Evolutionary conservation across 768 basidiomycete species (phyloP).

Genomic region (Russula lepida): DNA sequence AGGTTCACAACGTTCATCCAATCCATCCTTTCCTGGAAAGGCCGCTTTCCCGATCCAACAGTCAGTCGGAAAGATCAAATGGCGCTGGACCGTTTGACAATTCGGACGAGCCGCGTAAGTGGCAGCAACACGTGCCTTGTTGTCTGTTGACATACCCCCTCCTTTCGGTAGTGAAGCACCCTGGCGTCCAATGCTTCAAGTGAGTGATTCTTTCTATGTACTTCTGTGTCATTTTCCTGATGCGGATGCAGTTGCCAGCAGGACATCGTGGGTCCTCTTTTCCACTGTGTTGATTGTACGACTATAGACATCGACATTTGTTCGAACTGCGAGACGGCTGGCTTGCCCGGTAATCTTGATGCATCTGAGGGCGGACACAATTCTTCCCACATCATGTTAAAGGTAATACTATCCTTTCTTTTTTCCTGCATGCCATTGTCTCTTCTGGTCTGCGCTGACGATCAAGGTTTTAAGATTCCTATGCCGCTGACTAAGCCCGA

Average conservation of each 20-base stretch:
- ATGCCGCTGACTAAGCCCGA: conserved; percentile 68
- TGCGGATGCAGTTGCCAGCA: conserved; percentile 58
- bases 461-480: conserved; percentile 53
- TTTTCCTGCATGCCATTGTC: not conserved
- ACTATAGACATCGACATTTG: conserved; percentile 58
- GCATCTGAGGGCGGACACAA: conserved; percentile 69
- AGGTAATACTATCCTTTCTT: conserved; percentile 41
- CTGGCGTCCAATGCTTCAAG: conserved; percentile 19
- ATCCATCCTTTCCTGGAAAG: conserved; percentile 78
- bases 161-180: conserved; percentile 18
- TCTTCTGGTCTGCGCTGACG: not conserved
- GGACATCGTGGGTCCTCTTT: conserved; percentile 86
- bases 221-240: not conserved
- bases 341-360: conserved; percentile 75
- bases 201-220: not conserved
- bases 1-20: conserved; percentile 89
- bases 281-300: conserved; percentile 81
- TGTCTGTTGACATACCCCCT: not conserved
- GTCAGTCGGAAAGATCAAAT: conserved; percentile 31
- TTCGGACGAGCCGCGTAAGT: conserved; percentile 17
- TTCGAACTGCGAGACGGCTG: conserved; percentile 79
- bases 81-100: conserved; percentile 16
- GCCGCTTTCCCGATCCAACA: conserved; percentile 31
- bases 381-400: conserved; percentile 89
- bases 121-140: not conserved